Evolutionary conservation across 305 asterid genomes (phyloP).

Genomic region (Nicotiana rustica): DNA sequence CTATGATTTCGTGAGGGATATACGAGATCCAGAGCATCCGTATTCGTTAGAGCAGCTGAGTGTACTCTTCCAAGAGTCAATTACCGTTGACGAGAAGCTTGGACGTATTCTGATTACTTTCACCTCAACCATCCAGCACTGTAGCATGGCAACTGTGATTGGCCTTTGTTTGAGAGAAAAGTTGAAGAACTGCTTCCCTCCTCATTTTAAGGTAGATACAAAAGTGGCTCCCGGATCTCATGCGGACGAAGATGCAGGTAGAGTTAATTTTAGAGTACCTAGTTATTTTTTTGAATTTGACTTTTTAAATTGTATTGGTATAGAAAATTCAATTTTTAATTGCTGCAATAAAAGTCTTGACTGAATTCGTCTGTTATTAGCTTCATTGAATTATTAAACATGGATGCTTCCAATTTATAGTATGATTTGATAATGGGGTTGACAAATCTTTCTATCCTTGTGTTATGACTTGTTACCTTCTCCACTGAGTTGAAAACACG

Average conservation of each 20-base stretch:
- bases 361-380: neutral
- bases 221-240: constrained; percentile 96
- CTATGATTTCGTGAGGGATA: constrained; percentile 82
- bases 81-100: constrained; percentile 82
- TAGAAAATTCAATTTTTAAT: neutral
- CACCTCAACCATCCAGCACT: constrained; percentile 92
- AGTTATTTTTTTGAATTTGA: neutral
- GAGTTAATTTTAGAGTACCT: constrained; percentile 4
- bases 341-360: neutral
- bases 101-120: constrained; percentile 82
- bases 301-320: neutral
- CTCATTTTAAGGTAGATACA: constrained; percentile 92
- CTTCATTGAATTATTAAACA: neutral
- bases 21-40: constrained; percentile 97
- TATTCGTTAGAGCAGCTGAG: constrained; percentile 92
- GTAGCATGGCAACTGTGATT: constrained; percentile 91
- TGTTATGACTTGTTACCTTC: neutral
- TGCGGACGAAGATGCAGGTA: constrained; percentile 91
- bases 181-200: constrained; percentile 73
- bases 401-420: neutral
- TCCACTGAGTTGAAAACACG: neutral
- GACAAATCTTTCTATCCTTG: neutral
- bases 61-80: constrained; percentile 84
- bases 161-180: constrained; percentile 92
- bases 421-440: neutral